These are phyloP conservation scores for Boletus rubescentipes DNA, from an alignment of 768 basidiomycete genomes.

Conservation along the genomic window DNA sequence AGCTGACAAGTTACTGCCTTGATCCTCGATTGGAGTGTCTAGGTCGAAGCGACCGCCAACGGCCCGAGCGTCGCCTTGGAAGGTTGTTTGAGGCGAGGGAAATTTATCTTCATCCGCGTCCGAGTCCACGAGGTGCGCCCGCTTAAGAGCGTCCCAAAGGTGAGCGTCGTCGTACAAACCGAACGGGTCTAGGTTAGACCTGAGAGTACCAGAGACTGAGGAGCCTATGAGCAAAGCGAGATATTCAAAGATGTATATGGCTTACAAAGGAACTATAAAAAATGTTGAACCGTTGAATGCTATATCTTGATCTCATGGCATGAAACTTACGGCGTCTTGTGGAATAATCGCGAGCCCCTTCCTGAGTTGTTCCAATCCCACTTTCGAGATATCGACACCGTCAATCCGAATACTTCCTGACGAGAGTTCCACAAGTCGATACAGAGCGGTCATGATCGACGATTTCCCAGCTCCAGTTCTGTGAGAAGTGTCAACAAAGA, in stretches of 20 bases:
- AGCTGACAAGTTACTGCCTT: conserved; percentile 81
- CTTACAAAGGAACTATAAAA: conserved; percentile 40
- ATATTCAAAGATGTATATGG: conserved; percentile 5
- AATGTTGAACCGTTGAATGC: not conserved
- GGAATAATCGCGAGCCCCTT: conserved; percentile 76
- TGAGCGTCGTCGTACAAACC: conserved; percentile 72
- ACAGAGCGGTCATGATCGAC: conserved; percentile 86
- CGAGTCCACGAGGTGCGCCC: conserved; percentile 76
- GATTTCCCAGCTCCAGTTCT: conserved; percentile 89
- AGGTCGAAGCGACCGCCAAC: conserved; percentile 64
- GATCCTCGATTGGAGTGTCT: conserved; percentile 82
- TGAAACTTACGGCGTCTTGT: conserved; percentile 53
- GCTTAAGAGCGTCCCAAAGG: conserved; percentile 86
- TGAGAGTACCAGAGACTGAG: conserved; percentile 73
- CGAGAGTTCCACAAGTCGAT: conserved; percentile 77
- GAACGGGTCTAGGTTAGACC: conserved; percentile 91
- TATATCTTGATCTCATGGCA: not conserved
- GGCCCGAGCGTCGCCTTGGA: conserved; percentile 40
- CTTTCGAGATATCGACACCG: conserved; percentile 76
- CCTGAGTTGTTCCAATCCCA: conserved; percentile 76
- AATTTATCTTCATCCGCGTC: conserved; percentile 26
- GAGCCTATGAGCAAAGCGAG: conserved; percentile 8
- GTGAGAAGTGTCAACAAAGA: not conserved
- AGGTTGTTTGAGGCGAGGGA: conserved; percentile 31
- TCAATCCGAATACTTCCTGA: conserved; percentile 81